phyloP scores from a whole-genome alignment of 306 rosid species.

The Gynostemma pentaphyllum region DNA sequence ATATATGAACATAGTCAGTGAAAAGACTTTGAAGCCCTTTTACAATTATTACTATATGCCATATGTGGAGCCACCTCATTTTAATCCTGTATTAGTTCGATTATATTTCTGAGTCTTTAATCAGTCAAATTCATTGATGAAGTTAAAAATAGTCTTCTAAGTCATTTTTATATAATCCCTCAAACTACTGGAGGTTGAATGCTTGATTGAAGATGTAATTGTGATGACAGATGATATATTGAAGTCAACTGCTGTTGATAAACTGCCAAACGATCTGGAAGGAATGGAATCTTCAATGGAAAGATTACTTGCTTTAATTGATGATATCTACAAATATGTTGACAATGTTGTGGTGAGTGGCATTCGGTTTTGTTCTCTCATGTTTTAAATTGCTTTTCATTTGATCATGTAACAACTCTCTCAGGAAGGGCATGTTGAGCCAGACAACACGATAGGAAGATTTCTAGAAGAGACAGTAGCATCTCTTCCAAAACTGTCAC shows the following conservation, averaged over 20 bases:
- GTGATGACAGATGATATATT: slow-evolving; percentile 55
- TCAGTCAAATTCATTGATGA: too few relatives aligned
- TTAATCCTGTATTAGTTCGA: not conserved
- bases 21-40: not conserved
- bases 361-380: not conserved
- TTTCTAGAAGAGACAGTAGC: slow-evolving; percentile 55
- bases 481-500: slow-evolving; percentile 64
- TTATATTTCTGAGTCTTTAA: not conserved
- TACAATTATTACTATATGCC: not conserved
- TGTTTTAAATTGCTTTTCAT: not conserved
- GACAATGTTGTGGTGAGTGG: slow-evolving; percentile 72
- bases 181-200: not conserved
- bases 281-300: slow-evolving; percentile 97
- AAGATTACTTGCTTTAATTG: slow-evolving; percentile 67
- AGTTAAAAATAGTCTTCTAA: not conserved
- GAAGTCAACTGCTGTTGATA: slow-evolving; percentile 66
- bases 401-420: not conserved
- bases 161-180: not conserved
- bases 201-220: not conserved
- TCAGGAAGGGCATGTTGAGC: slow-evolving; percentile 67
- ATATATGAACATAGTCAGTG: not conserved
- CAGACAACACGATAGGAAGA: slow-evolving; percentile 69
- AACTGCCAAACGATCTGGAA: slow-evolving; percentile 93
- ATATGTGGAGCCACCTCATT: not conserved
- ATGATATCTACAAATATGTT: slow-evolving; percentile 81